These are phyloP conservation scores for Cryptococcus deneoformans DNA, from an alignment of 1,284 basidiomycete species.

Conservation along the genomic window DNA sequence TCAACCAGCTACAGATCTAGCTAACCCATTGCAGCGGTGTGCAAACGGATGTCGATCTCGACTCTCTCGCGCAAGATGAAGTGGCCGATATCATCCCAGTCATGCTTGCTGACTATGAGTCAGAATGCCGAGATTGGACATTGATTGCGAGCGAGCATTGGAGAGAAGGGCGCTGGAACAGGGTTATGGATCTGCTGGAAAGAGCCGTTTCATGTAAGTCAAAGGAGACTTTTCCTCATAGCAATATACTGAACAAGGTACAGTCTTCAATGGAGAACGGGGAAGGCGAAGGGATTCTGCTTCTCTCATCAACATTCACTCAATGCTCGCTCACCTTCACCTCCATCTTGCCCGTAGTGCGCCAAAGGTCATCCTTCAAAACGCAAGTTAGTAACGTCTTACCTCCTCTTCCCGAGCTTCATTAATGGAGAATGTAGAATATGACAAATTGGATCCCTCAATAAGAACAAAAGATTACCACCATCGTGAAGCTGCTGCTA, in stretches of 20 bases:
- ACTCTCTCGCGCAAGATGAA: slow-evolving; percentile 43
- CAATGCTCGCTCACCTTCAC: slow-evolving; percentile 77
- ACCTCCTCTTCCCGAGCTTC: slow-evolving; percentile 16
- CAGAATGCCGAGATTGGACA: slow-evolving; percentile 50
- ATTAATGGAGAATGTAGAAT: slow-evolving; percentile 52
- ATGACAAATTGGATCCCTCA: slow-evolving; percentile 62
- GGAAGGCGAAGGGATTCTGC: slow-evolving; percentile 48
- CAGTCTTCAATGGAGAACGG: slow-evolving; percentile 29
- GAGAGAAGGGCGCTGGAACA: slow-evolving; percentile 32
- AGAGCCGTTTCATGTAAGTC: slow-evolving; percentile 46
- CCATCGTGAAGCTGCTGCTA: slow-evolving; percentile 64
- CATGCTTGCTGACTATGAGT: slow-evolving; percentile 42
- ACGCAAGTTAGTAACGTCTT: slow-evolving; percentile 61
- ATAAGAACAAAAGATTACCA: slow-evolving; percentile 62
- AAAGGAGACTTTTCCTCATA: neutral
- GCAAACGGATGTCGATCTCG: slow-evolving; percentile 48
- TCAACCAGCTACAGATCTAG: neutral
- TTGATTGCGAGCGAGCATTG: slow-evolving; percentile 49
- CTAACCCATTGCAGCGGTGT: slow-evolving; percentile 25
- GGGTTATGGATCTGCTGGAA: slow-evolving; percentile 42
- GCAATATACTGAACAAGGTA: neutral
- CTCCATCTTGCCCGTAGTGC: slow-evolving; percentile 72
- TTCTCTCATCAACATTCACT: slow-evolving; percentile 60
- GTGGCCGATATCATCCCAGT: slow-evolving; percentile 44
- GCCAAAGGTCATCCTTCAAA: slow-evolving; percentile 69